A percentile compares a stretch with the other conserved stretches of the same genome.
Conservation (phyloP, 805 yeast species). For the Pichia deserticola region DNA sequence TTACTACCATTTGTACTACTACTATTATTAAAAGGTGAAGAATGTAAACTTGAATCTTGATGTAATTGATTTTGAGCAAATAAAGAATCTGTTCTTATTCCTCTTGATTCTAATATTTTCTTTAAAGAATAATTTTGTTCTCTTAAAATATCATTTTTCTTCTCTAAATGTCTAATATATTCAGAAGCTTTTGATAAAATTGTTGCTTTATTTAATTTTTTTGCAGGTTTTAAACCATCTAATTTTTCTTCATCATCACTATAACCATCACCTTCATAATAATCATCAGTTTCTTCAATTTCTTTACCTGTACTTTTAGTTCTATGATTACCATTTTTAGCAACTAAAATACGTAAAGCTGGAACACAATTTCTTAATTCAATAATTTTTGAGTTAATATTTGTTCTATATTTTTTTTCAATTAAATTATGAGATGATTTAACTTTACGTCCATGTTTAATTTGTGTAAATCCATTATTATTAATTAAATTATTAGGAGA, state of each 20-base stretch:
- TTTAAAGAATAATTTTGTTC: constrained; percentile 40
- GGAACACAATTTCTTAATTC: constrained; percentile 78
- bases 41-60: constrained; percentile 11
- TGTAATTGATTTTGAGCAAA: constrained; percentile 6
- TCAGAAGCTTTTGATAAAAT: constrained; percentile 71
- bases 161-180: constrained; percentile 66
- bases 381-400: constrained; percentile 66
- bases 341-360: constrained; percentile 44
- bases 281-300: constrained; percentile 35
- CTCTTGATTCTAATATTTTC: constrained; percentile 10
- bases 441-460: constrained; percentile 32
- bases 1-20: constrained; percentile 7
- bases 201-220: constrained; percentile 70
- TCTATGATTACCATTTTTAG: constrained; percentile 30
- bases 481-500: neutral
- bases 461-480: constrained; percentile 1
- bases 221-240: constrained; percentile 73
- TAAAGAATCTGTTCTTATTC: constrained; percentile 5
- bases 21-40: constrained; percentile 10
- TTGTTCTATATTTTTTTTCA: constrained; percentile 76
- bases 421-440: constrained; percentile 74
- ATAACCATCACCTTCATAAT: constrained; percentile 46
- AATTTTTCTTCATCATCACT: constrained; percentile 47
- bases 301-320: constrained; percentile 31
- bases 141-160: constrained; percentile 43